Evolutionary conservation across 2,329 filamentous ascomycete species (phyloP).

Genomic region (Mycosphaerella arachidis): DNA sequence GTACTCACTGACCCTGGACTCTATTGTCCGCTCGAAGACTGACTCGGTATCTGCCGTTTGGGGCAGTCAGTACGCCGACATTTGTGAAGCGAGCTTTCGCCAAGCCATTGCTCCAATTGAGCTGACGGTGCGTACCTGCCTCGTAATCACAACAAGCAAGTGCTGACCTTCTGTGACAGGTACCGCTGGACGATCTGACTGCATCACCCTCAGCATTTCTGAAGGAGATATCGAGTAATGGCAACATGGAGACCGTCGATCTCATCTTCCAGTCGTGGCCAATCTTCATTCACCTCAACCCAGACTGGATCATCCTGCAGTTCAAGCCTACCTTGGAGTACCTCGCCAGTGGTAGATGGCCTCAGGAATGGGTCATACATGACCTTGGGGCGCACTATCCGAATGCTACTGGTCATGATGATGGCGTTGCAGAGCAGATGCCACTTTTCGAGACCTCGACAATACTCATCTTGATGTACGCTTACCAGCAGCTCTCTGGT

Average conservation of each 20-base stretch:
- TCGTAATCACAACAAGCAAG: background rate
- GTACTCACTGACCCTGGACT: constrained; percentile 20
- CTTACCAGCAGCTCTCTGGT: constrained; percentile 52
- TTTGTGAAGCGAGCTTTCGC: constrained; percentile 26
- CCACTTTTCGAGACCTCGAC: constrained; percentile 44
- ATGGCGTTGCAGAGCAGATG: constrained; percentile 48
- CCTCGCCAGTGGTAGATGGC: constrained; percentile 23
- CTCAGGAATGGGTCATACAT: constrained; percentile 22
- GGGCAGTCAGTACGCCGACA: constrained; percentile 27
- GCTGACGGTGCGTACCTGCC: constrained; percentile 17
- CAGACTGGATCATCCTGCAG: constrained; percentile 20
- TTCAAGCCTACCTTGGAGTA: constrained; percentile 22
- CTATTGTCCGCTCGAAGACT: constrained; percentile 18
- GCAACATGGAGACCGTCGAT: constrained; percentile 33
- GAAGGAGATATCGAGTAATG: constrained; percentile 51
- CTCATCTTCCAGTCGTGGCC: constrained; percentile 32
- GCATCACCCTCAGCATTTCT: constrained; percentile 41
- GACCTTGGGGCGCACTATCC: constrained; percentile 26
- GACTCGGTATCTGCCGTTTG: constrained; percentile 21
- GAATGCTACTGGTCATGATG: constrained; percentile 28
- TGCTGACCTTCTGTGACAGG: constrained; percentile 1
- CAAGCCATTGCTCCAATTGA: constrained; percentile 28
- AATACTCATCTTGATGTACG: constrained; percentile 51
- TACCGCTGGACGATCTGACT: constrained; percentile 17
- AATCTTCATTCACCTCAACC: constrained; percentile 28